Evolutionary conservation across 345 rosid species (phyloP).

Genomic region (Trapa bicornis): DNA sequence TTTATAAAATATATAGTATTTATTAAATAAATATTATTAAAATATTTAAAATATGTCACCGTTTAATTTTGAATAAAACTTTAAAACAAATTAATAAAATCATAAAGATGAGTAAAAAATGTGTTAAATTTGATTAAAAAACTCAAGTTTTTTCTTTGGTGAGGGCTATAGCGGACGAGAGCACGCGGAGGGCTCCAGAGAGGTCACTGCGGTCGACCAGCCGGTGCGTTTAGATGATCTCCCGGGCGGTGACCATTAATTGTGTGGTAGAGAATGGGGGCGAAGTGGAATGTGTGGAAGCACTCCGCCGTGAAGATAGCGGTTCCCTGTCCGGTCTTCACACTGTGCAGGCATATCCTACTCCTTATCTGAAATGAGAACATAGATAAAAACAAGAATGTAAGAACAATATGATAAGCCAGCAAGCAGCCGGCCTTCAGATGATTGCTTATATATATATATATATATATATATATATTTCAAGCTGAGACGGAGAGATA

Average conservation of each 20-base stretch:
- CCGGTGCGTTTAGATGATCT: slow-evolving; percentile 60
- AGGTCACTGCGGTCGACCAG: slow-evolving; percentile 39
- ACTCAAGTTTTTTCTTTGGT: background rate
- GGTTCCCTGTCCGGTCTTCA: slow-evolving; percentile 65
- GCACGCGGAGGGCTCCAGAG: slow-evolving; percentile 46
- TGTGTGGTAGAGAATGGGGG: slow-evolving; percentile 40
- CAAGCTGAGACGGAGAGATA: no score
- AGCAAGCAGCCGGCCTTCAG: background rate
- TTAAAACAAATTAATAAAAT: no score
- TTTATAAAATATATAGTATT: no score
- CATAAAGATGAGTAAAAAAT: no score
- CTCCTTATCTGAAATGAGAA: slow-evolving; percentile 42
- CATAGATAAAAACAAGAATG: background rate
- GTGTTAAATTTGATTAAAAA: no score
- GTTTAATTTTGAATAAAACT: no score
- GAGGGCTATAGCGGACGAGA: slow-evolving; percentile 65
- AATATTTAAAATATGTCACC: no score
- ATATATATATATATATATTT: no score
- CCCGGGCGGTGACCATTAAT: slow-evolving; percentile 34
- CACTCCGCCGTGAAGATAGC: slow-evolving; percentile 88
- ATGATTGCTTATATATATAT: no score
- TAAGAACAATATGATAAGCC: background rate
- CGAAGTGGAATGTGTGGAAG: slow-evolving; percentile 66
- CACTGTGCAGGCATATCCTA: slow-evolving; percentile 58
- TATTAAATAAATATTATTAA: no score